Base-by-base conservation (phyloP, 2,329 filamentous ascomycete species). In the Penicillium concentricum region DNA sequence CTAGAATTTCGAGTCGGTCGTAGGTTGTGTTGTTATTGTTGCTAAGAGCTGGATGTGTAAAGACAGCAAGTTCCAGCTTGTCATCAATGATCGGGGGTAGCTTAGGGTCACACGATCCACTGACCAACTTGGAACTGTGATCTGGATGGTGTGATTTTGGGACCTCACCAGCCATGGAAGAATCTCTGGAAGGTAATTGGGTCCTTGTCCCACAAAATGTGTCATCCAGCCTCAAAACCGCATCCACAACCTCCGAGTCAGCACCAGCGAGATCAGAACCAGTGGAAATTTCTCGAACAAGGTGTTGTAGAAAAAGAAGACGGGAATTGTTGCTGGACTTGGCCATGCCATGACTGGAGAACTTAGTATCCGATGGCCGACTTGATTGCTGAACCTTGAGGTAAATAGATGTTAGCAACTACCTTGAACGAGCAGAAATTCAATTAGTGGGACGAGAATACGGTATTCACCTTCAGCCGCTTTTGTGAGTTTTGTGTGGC, bases 1-100 rank as follows among this genome's bases (percentile, higher is more conserved):
- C 93, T 8, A 96, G 81, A 77, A 93, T 92, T 74, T 97, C 93
- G 7, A 97, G 84, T 18, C 85, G 84, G 68, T 97, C 92, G 73
- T 97, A 97, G 67, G 79, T 82, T 42, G 56, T 48, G 37, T 59
- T 55, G 34, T 54, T 51, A 46, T 67, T 55, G 37, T 62, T 67
- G 52, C 66, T 65, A 43, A 78, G 69, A 1, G 84, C 85, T 1
- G 81, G 76, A 65, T 93, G 90, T 1, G 83, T 90, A 66, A 92
- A 88, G 12, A 86, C 84, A 16, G 85, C 82, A 26, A 75, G 76
- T 64, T 87, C 84, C 18, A 92, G 78, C 22, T 77, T 73, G 0
- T 80, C 75, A 60, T 91, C 82, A 6, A 79, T 67, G 49, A 91
- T 83, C 10, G 76, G 69, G 3, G 89, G 90, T 1, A 91, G 74